Evolutionary conservation across 495 filamentous ascomycete genomes (phyloP).

Genomic region (Trypethelium eluteriae): DNA sequence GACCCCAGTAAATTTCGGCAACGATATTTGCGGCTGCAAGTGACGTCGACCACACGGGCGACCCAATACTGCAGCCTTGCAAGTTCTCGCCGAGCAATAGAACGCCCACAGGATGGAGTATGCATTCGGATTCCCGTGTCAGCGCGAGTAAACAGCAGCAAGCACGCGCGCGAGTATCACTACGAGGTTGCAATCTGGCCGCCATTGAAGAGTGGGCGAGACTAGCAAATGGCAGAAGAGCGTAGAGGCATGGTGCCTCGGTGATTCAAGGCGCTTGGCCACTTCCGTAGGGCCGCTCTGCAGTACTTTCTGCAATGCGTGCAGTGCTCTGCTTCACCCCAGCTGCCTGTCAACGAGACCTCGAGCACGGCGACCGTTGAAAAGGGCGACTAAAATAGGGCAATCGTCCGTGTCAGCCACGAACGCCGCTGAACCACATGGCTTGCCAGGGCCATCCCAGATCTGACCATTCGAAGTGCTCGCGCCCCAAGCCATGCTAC

Average conservation of each 20-base stretch:
- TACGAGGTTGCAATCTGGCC: conserved; percentile 1
- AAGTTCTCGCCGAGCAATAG: neutral
- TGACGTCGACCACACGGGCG: conserved; percentile 2
- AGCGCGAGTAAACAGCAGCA: neutral
- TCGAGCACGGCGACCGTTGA: neutral
- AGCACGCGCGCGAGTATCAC: neutral
- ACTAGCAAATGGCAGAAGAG: no score
- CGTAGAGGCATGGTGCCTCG: neutral
- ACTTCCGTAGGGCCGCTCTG: conserved; percentile 2
- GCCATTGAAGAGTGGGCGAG: no score
- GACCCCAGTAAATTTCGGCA: conserved; percentile 5
- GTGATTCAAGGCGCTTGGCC: neutral
- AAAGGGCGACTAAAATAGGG: conserved; percentile 6
- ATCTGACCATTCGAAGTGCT: neutral
- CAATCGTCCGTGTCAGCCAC: neutral
- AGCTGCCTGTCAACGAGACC: neutral
- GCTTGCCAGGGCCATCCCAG: conserved; percentile 7
- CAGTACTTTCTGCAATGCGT: neutral
- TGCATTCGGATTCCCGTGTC: conserved; percentile 1
- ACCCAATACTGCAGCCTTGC: conserved; percentile 7
- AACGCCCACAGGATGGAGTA: neutral
- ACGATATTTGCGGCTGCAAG: conserved; percentile 11
- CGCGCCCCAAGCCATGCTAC: neutral
- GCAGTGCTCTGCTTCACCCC: no score
- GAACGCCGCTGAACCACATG: neutral